Evolutionary conservation across 2,329 filamentous ascomycete genomes (phyloP), one percentile per base, ranked within the genome.

Genomic region (Aureobasidium sp.): DNA sequence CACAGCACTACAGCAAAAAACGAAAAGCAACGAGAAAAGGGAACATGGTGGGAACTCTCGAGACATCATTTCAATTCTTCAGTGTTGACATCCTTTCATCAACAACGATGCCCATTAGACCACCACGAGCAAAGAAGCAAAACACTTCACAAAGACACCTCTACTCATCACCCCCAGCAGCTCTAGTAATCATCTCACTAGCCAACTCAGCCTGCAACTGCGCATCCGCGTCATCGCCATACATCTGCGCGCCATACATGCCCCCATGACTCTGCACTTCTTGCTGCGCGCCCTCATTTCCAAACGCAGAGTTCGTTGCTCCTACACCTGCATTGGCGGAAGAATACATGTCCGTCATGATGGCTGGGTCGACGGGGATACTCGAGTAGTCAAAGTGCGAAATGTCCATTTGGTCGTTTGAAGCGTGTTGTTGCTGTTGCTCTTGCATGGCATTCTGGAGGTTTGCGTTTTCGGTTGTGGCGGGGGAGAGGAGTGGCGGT

Each of bases 121-220:
- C 37, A 41, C 15, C 5, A 17, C 17, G 15, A 41, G 17, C 39
- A 41, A 41, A 31, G 8, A 15, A n/a, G 31, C 31, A 34, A 34
- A 2, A 34, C 9, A 34, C 12, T 12, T 9, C 9, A 12, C 3
- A 34, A 8, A 9, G 8, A 8, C 9, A 0, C 3, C n/a, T 17
- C 45, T 48, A 51, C 49, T 52, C 17, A 17, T 34, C 34, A 8
- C 49, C 34, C 8, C 49, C 49, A 8, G 31, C 49, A 37, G n/a
- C 36, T 25, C 51, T 55, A 2, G 20, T 42, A 2, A 22, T 42
- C 37, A 55, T 42, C 5, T 55, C 29, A 29, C 51, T 25, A 0
- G 37, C 51, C 36, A 68, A 36, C 48, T 67, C 65, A 48, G 63
- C 64, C 31, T 64, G 55, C 45, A 69, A 49, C 17, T 70, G 62